These are phyloP conservation scores for Neofusicoccum parvum DNA, from an alignment of 2,329 filamentous ascomycete species.

Conservation along the genomic window DNA sequence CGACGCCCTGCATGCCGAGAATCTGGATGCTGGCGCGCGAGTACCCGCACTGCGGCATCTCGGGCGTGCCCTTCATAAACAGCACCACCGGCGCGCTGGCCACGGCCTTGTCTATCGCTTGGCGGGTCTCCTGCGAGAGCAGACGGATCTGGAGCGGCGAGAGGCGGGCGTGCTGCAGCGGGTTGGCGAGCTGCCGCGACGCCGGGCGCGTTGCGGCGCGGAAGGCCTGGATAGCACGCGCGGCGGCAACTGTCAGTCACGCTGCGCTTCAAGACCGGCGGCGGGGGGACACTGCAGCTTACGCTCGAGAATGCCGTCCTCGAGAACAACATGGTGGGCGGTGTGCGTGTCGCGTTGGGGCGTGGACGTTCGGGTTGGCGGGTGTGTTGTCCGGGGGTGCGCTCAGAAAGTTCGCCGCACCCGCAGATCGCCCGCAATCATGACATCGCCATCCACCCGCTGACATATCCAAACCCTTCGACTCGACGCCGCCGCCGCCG, in stretches of 20 bases:
- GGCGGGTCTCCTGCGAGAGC: constrained; percentile 76
- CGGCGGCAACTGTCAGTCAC: background rate
- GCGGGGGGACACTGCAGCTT: constrained; percentile 5
- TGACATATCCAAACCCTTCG: constrained; percentile 11
- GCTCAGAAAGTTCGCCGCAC: constrained; percentile 28
- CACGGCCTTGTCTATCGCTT: constrained; percentile 89
- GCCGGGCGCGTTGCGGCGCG: constrained; percentile 38
- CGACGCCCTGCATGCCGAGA: constrained; percentile 88
- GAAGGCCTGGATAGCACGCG: constrained; percentile 33
- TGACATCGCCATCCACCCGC: constrained; percentile 7
- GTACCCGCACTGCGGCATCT: constrained; percentile 95
- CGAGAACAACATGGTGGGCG: constrained; percentile 42
- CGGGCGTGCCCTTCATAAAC: constrained; percentile 99
- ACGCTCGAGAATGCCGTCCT: constrained; percentile 41
- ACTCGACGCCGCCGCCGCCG: background rate
- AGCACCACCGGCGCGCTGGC: constrained; percentile 87
- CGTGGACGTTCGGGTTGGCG: constrained; percentile 13
- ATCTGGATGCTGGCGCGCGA: constrained; percentile 95
- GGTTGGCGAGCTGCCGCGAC: constrained; percentile 27
- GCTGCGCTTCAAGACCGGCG: too few relatives aligned
- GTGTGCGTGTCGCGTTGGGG: too few relatives aligned
- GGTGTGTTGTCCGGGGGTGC: constrained; percentile 24
- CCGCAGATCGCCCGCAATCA: constrained; percentile 22
- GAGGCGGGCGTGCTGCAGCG: constrained; percentile 43
- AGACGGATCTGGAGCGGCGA: constrained; percentile 60